These are phyloP conservation scores for Sarcodon sp. DNA, from an alignment of 768 basidiomycete genomes.

Conservation along the genomic window DNA sequence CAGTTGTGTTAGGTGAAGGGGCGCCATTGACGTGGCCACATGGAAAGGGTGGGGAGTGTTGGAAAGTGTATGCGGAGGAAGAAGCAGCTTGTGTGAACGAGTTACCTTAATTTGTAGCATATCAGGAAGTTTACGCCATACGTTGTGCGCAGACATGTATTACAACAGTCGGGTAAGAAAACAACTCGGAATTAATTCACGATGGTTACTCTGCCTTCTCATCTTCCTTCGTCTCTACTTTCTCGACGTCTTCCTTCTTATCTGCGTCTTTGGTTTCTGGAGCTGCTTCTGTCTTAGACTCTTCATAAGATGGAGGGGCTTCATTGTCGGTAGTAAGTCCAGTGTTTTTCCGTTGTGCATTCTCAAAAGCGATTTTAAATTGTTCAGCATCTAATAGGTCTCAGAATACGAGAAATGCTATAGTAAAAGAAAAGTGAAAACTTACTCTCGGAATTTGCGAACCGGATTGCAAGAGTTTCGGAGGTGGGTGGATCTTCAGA, in stretches of 20 bases:
- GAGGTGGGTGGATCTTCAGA: conserved; percentile 81
- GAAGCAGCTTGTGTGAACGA: conserved; percentile 21
- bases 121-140: not conserved
- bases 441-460: conserved; percentile 93
- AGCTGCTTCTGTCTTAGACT: conserved; percentile 10
- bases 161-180: not conserved
- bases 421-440: conserved; percentile 4
- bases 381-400: conserved; percentile 52
- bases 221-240: conserved; percentile 16
- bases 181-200: conserved; percentile 6
- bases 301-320: conserved; percentile 9
- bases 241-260: conserved; percentile 19
- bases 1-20: conserved; percentile 49
- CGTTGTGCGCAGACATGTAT: not conserved
- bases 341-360: conserved; percentile 63
- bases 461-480: conserved; percentile 96
- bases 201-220: conserved; percentile 12
- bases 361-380: conserved; percentile 87
- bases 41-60: conserved; percentile 54
- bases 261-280: conserved; percentile 11
- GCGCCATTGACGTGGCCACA: conserved; percentile 67
- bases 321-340: conserved; percentile 19
- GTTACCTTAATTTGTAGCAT: not conserved
- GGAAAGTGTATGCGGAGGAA: conserved; percentile 66
- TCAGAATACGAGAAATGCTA: not conserved